A percentile compares a stretch with the other conserved stretches of the same genome.
Evolutionary conservation across 2,329 filamentous ascomycete genomes (phyloP).

Genomic region (Leptographium galeiforme): DNA sequence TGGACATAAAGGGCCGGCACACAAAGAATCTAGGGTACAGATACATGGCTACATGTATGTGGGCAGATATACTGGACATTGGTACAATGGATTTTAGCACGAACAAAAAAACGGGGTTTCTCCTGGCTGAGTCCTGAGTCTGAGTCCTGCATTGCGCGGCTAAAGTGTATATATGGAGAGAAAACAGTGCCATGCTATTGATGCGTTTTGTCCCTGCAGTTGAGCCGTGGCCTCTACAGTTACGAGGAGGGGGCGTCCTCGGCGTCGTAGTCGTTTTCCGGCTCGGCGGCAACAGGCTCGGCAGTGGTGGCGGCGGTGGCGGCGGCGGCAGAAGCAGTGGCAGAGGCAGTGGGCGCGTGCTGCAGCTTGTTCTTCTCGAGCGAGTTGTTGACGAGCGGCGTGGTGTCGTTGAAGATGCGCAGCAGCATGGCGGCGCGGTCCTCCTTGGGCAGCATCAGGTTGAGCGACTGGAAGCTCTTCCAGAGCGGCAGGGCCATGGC

Average conservation of each 20-base stretch:
- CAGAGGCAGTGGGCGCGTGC: conserved; percentile 6
- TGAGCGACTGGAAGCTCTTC: conserved; percentile 83
- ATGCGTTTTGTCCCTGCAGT: no score
- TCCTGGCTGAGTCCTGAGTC: no score
- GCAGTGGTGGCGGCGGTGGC: background rate
- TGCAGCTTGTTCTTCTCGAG: conserved; percentile 30
- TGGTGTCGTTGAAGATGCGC: conserved; percentile 79
- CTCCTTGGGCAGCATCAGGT: conserved; percentile 97
- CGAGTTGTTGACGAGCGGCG: conserved; percentile 63
- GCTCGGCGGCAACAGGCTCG: conserved; percentile 1
- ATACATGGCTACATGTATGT: background rate
- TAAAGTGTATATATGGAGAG: no score
- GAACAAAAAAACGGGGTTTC: background rate
- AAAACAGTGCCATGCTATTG: no score
- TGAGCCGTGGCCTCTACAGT: background rate
- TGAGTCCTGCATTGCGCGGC: no score
- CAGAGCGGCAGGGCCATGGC: conserved; percentile 82
- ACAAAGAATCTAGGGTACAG: background rate
- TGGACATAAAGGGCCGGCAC: background rate
- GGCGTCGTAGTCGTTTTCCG: conserved; percentile 9
- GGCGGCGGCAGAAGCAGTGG: background rate
- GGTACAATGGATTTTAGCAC: background rate
- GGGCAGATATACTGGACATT: background rate
- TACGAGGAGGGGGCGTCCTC: conserved; percentile 11
- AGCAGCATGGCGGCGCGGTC: conserved; percentile 86